Evolutionary conservation across 2,329 filamentous ascomycete genomes (phyloP), one percentile per base, ranked within the genome.

Genomic region (Cytospora piceicola): DNA sequence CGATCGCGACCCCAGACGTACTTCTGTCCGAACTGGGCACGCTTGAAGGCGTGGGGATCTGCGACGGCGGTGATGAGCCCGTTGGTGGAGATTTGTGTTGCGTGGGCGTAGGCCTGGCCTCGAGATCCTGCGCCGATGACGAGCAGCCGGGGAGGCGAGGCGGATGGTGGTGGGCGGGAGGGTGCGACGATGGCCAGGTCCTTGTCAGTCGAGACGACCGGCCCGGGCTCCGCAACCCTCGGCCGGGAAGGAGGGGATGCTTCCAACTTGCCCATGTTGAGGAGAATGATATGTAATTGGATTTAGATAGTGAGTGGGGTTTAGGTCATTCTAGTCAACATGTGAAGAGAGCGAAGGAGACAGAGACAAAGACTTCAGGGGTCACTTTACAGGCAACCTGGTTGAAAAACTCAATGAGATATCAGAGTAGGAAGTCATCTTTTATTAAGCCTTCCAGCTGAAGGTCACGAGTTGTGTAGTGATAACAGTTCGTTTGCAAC

Each of bases 111-210:
- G 34, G 87, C 85, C 60, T 85, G 83, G 17, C 93, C 93, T 42
- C 93, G 88, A 57, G 90, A 92, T 39, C 93, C 93, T 9, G 92
- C 93, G 24, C 93, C 93, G 71, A 96, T 89, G 72, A 96, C 85
- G 63, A 96, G 82, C 72, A 96, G 87, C 59, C 89, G 87, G 3
- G 88, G 86, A 29, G 86, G 83, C 36, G 74, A 78, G 7, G 77
- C 74, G 3, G 85, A 84, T 11, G 81, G 81, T 55, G 77, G 80
- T 20, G 66, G 66, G 24, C 55, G 66, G 12, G 78, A 72, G 4
- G 76, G 78, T 6, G 78, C 73, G 64, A 72, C 67, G 66, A 77
- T 69, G 29, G 49, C 60, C 30, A 67, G 61, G 12, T 60, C 65
- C 58, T 71, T 71, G 54, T 67, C 63, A 2, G 64, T 63, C 15